These are phyloP conservation scores for Parafenestella ontariensis DNA, from an alignment of 2,329 filamentous ascomycete species.

Conservation along the genomic window DNA sequence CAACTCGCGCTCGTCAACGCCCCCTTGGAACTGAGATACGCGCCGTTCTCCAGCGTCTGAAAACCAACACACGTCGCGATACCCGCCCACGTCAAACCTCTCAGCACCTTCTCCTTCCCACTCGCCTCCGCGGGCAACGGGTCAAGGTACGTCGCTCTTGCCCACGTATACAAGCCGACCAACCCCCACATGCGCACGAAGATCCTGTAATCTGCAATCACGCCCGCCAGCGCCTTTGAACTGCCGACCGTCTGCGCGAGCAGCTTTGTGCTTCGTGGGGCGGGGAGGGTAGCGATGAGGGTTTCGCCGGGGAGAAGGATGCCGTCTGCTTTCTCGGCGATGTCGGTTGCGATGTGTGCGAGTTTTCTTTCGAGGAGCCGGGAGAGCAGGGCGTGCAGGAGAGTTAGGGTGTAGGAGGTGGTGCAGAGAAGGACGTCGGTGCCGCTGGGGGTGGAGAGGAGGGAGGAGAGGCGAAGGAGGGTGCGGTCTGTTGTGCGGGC, in stretches of 20 bases:
- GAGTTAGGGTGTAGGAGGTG: conserved; percentile 52
- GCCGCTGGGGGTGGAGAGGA: conserved; percentile 51
- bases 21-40: conserved; percentile 77
- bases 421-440: conserved; percentile 53
- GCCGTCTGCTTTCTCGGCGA: conserved; percentile 48
- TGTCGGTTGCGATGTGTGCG: conserved; percentile 41
- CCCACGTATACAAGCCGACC: conserved; percentile 75
- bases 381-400: conserved; percentile 50
- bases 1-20: conserved; percentile 63
- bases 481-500: conserved; percentile 38
- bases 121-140: conserved; percentile 27
- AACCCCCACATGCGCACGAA: conserved; percentile 80
- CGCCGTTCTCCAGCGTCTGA: conserved; percentile 83
- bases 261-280: conserved; percentile 39
- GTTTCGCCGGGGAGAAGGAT: conserved; percentile 53
- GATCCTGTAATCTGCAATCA: conserved; percentile 74
- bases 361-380: conserved; percentile 47
- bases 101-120: conserved; percentile 37
- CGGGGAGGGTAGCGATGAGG: conserved; percentile 47
- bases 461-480: conserved; percentile 42
- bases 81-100: conserved; percentile 68
- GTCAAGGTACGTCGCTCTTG: conserved; percentile 51
- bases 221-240: conserved; percentile 61
- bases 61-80: conserved; percentile 72
- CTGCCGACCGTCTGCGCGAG: conserved; percentile 42